A percentile compares a stretch with the other conserved stretches of the same genome.
Evolutionary conservation across 1,139 yeast genomes (phyloP).

Genomic region (Candida labiduridarum): DNA sequence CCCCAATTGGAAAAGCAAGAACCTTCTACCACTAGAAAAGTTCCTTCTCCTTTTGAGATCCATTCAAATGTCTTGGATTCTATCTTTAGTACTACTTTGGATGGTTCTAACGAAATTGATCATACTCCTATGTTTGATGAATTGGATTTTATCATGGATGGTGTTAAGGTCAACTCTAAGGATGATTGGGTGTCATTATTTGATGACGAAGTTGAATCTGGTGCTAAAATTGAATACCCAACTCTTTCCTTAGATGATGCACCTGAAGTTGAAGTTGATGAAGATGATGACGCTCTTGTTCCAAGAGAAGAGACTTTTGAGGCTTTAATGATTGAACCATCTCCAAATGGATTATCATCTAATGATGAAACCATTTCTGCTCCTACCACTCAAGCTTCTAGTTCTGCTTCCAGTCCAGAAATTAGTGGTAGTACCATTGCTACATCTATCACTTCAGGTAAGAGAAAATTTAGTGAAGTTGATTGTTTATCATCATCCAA

Average conservation of each 20-base stretch:
- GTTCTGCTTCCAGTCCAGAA: conserved; percentile 11
- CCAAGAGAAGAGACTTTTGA: conserved; percentile 24
- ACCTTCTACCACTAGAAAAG: conserved; percentile 9
- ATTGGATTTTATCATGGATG: conserved; percentile 48
- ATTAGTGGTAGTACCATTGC: conserved; percentile 10
- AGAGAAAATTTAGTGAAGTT: conserved; percentile 33
- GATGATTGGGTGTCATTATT: conserved; percentile 70
- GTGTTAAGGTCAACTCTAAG: conserved; percentile 46
- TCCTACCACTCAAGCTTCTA: conserved; percentile 12
- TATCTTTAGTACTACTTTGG: conserved; percentile 55
- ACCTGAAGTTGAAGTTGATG: conserved; percentile 9
- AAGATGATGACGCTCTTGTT: conserved; percentile 16
- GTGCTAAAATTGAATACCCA: conserved; percentile 10
- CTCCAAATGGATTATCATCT: conserved; percentile 14
- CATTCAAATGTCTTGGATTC: conserved; percentile 65
- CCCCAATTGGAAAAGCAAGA: conserved; percentile 9
- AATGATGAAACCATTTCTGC: conserved; percentile 17
- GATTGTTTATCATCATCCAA: conserved; percentile 22
- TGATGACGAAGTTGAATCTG: conserved; percentile 27
- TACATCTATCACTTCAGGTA: conserved; percentile 15
- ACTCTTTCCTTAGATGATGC: conserved; percentile 14
- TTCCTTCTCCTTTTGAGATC: conserved; percentile 49
- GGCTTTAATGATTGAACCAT: conserved; percentile 17
- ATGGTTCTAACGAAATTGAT: conserved; percentile 39
- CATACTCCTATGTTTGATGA: conserved; percentile 71